Conservation (phyloP, 2,329 filamentous ascomycete genomes). For the Trichophyton schoenleinii region DNA sequence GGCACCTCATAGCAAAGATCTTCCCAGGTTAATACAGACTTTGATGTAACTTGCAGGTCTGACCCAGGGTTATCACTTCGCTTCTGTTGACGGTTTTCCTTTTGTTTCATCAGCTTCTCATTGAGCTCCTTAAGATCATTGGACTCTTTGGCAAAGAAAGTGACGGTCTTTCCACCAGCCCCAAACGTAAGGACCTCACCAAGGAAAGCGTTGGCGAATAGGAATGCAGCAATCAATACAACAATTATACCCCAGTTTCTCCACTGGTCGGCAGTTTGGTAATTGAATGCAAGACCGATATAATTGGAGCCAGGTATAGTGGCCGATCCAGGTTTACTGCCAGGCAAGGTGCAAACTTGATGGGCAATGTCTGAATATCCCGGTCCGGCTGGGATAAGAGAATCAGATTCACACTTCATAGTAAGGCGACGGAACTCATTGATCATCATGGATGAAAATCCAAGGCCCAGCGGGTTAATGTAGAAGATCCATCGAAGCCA, state of each 20-base stretch:
- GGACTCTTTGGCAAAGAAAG: conserved; percentile 28
- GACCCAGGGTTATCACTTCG: conserved; percentile 37
- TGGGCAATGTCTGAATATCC: conserved; percentile 29
- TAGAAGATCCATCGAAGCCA: conserved; percentile 82
- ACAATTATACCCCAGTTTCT: conserved; percentile 58
- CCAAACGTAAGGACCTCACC: conserved; percentile 30
- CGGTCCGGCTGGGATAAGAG: conserved; percentile 32
- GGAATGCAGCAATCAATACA: conserved; percentile 53
- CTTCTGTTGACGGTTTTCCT: conserved; percentile 24
- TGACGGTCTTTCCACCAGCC: conserved; percentile 31
- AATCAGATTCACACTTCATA: conserved; percentile 39
- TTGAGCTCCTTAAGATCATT: conserved; percentile 28
- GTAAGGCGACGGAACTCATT: conserved; percentile 64
- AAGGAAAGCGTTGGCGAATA: conserved; percentile 25
- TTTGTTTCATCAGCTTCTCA: conserved; percentile 29
- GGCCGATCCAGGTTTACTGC: conserved; percentile 42
- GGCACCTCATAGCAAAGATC: conserved; percentile 70
- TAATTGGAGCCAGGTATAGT: conserved; percentile 49
- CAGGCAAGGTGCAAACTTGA: conserved; percentile 52
- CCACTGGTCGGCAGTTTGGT: conserved; percentile 51
- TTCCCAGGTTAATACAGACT: conserved; percentile 71
- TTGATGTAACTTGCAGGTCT: conserved; percentile 11
- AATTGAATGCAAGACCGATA: conserved; percentile 43
- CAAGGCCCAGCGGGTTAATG: conserved; percentile 65
- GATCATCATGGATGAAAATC: conserved; percentile 67